Evolutionary conservation across 2,329 filamentous ascomycete species (phyloP).

Genomic region (Aureobasidium sp.): DNA sequence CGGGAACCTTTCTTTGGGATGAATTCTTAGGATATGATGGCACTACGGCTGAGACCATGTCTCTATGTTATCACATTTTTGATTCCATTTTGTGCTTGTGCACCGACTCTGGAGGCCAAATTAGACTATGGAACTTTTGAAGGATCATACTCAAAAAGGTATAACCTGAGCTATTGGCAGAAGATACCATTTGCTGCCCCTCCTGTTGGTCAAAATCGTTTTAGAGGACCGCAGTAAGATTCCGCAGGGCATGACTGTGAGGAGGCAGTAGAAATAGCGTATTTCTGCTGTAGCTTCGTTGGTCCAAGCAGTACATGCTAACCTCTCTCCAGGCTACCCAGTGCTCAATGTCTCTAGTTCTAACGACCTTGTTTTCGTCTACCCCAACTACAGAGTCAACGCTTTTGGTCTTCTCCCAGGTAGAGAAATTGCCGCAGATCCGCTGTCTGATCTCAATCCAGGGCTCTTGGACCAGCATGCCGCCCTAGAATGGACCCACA

Average conservation of each 20-base stretch:
- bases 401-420: conserved; percentile 49
- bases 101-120: neutral
- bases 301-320: neutral
- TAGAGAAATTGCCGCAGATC: conserved; percentile 35
- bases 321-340: conserved; percentile 39
- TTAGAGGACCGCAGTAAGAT: conserved; percentile 43
- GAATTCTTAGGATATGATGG: neutral
- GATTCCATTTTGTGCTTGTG: neutral
- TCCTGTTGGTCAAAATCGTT: conserved; percentile 49
- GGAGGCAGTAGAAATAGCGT: neutral
- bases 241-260: neutral
- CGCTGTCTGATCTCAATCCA: conserved; percentile 40
- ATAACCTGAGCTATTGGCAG: conserved; percentile 39
- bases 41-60: neutral
- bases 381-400: conserved; percentile 49
- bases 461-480: conserved; percentile 40
- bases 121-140: conserved; percentile 15
- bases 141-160: conserved; percentile 12
- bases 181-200: conserved; percentile 55
- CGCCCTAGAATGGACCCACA: conserved; percentile 44
- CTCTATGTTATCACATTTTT: neutral
- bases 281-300: neutral
- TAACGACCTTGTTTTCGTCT: conserved; percentile 45
- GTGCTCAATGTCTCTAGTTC: conserved; percentile 45
- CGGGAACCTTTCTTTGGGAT: neutral